These are phyloP conservation scores for Elasticomyces elasticus DNA, from an alignment of 495 filamentous ascomycete species.

Conservation along the genomic window DNA sequence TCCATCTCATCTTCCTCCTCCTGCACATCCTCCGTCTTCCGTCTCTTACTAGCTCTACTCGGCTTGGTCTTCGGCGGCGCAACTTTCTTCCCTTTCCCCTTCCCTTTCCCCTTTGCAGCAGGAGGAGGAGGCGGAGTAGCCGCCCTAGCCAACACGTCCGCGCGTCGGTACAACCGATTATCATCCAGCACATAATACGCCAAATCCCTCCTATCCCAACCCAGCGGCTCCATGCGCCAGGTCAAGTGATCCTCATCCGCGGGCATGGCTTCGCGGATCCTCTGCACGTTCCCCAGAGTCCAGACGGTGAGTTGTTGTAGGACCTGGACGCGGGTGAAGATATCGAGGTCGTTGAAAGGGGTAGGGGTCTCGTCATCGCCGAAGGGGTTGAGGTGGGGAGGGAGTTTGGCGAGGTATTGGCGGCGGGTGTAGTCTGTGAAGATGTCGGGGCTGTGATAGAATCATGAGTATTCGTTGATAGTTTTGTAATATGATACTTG, in stretches of 20 bases:
- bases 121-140: conserved; percentile 47
- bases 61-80: conserved; percentile 52
- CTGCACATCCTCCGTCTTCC: conserved; percentile 46
- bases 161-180: conserved; percentile 79
- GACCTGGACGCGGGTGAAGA: conserved; percentile 77
- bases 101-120: conserved; percentile 38
- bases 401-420: conserved; percentile 80
- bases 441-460: conserved; percentile 62
- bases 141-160: conserved; percentile 51
- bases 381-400: conserved; percentile 72
- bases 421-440: conserved; percentile 92
- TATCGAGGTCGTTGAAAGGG: conserved; percentile 71
- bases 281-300: conserved; percentile 76
- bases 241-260: conserved; percentile 63
- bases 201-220: conserved; percentile 76
- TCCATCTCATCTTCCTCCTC: conserved; percentile 37
- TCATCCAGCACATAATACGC: conserved; percentile 88
- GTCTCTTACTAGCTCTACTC: conserved; percentile 61
- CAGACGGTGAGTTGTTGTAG: conserved; percentile 85
- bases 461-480: conserved; percentile 10
- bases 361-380: conserved; percentile 63
- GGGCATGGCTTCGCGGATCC: conserved; percentile 76
- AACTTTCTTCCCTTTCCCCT: conserved; percentile 53
- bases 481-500: neutral
- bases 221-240: conserved; percentile 84